Base-by-base conservation (phyloP, 208 protist genomes). In the Crithidia brevicula region DNA sequence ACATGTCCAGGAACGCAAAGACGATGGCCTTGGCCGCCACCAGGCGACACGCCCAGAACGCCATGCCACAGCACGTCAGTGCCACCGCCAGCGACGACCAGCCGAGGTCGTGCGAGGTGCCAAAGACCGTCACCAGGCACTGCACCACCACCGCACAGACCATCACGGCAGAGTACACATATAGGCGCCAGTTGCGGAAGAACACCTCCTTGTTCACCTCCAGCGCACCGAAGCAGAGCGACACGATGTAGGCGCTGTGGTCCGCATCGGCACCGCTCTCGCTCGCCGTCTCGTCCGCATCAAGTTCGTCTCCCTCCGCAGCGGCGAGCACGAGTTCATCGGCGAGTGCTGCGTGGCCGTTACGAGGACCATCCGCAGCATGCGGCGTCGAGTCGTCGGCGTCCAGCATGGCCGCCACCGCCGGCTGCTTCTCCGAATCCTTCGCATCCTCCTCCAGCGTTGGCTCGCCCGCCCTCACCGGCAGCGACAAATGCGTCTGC, bases 191-290 rank as follows among this genome's bases (percentile, higher is more conserved):
- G 76, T 86, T 89, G 56, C 63, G 67, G 40, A 58, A 22, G 36
- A 59, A 56, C 31, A 87, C 78, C 50, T 85, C 84, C 63, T 72
- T 68, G 66, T 90, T 90, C 45, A 86, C 43, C 49, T 89, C 77
- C 10, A 89, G 53, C 27, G 65, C 42, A 46, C 83, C 83, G 56
- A 46, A 74, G 54, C 56, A 72, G 42, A 72, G 22, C 20, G 36
- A 38, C 9, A 34, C 63, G 25, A 63, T 43, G 20, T 70, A 50
- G 25, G 28, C 42, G 7, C 10, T 53, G 10, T 53, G 22, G 6
- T 53, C 11, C 15, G 49, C 31, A n/a, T 30, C 47, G 7, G 8
- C n/a, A n/a, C n/a, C n/a, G n/a, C 38, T 45, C 13, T 4, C 18
- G 51, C 11, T 52, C n/a, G n/a, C 36, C 36, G 36, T 7, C 36